Evolutionary conservation across 2,329 filamentous ascomycete genomes (phyloP).

Genomic region (Fusarium nisikadoi): DNA sequence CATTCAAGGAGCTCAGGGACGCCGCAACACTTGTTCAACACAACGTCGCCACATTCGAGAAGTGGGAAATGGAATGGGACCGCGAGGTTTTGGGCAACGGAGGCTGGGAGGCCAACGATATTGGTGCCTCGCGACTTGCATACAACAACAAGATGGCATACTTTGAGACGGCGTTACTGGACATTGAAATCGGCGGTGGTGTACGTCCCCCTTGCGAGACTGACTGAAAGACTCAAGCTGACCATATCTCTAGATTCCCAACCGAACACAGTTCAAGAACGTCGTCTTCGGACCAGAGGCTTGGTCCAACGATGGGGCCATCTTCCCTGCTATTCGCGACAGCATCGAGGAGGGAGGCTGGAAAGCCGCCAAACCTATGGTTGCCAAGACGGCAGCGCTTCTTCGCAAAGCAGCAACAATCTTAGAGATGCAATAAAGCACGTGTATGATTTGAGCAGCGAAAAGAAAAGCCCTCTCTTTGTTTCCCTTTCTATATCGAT

Average conservation of each 20-base stretch:
- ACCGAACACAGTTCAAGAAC: constrained; percentile 93
- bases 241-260: constrained; percentile 71
- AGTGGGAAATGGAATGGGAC: constrained; percentile 84
- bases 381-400: constrained; percentile 77
- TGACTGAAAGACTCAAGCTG: neutral
- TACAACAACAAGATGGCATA: constrained; percentile 83
- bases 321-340: constrained; percentile 81
- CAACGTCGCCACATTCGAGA: constrained; percentile 68
- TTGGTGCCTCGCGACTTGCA: constrained; percentile 73
- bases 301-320: constrained; percentile 65
- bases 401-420: constrained; percentile 67
- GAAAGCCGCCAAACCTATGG: constrained; percentile 72
- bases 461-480: constrained; percentile 5
- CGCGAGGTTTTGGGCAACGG: constrained; percentile 74
- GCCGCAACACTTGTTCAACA: constrained; percentile 69
- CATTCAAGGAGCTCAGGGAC: constrained; percentile 54
- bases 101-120: constrained; percentile 78
- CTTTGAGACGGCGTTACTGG: constrained; percentile 87
- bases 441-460: constrained; percentile 34
- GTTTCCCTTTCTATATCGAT: constrained; percentile 15
- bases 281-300: constrained; percentile 85
- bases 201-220: constrained; percentile 64
- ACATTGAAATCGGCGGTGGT: constrained; percentile 76
- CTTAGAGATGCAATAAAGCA: constrained; percentile 43
- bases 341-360: constrained; percentile 78